Evolutionary conservation across 352 stramenopile genomes (phyloP), one percentile per base, ranked within the genome.

Genomic region (Phytophthora kernoviae): DNA sequence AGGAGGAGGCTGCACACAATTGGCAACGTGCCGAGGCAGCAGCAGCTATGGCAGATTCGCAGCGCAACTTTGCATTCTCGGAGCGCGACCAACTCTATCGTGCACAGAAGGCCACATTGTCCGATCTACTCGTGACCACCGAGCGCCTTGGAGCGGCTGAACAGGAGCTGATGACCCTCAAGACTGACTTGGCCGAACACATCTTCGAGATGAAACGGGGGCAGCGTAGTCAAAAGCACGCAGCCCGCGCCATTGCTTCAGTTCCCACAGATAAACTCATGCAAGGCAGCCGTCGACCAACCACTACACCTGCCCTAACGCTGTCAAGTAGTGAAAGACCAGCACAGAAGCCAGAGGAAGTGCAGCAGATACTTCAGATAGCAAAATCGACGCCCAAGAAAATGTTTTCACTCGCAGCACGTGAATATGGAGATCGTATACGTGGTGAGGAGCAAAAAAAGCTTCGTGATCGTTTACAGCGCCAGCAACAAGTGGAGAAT

Each of bases 11-110:
- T 0, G 66, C 77, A 0, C 48, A 75, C 45, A 70, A 73, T 26
- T 92, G 83, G 83, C 78, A 86, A 20, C 66, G 69, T 4, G 80
- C 83, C 1, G 83, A 92, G 49, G 52, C 70, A 0, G 78, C 83
- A 0, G 80, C 80, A 1, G 70, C 81, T 0, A 82, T 90, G 1
- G 68, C 80, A 2, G 82, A 92, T 22, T 88, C 80, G 8, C 79
- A 89, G 51, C 79, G 82, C 41, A 92, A 87, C 48, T 82, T 87
- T 26, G 75, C 77, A 22, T 77, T 89, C 6, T 70, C 50, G 4
- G 79, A 90, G 43, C 80, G 80, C 2, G 78, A 90, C 26, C 65
- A 73, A 32, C 62, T 76, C 6, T 75, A 85, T 18, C 75, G 73
- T 10, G 69, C 74, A 8, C 74, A 84, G 44, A 51, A 63, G 0